Conservation (phyloP, 371 early-diverging fungal species). For the Rhizomucor pusillus region DNA sequence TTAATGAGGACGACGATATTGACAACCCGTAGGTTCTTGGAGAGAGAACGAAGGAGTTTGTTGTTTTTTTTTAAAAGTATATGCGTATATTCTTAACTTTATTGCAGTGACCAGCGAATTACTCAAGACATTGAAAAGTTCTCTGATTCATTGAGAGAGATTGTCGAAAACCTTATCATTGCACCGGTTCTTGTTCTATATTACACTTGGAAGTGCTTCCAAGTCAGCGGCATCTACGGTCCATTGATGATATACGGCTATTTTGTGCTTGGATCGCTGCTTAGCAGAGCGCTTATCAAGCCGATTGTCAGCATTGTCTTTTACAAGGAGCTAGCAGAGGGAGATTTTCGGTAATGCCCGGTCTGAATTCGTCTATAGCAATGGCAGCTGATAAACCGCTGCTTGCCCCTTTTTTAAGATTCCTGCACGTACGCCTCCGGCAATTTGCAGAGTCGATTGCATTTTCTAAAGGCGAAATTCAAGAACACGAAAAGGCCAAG, state of each 20-base stretch:
- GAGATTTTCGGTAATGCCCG: slow-evolving; percentile 55
- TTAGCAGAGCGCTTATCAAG: slow-evolving; percentile 61
- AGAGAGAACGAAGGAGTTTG: no score
- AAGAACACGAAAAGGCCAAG: slow-evolving; percentile 58
- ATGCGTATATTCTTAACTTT: background rate
- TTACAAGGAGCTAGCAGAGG: background rate
- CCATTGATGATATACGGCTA: slow-evolving; percentile 69
- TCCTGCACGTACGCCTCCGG: slow-evolving; percentile 70
- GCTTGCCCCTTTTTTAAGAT: slow-evolving; percentile 39
- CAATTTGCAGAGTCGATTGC: slow-evolving; percentile 80
- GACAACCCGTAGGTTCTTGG: slow-evolving; percentile 67
- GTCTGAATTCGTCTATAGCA: background rate
- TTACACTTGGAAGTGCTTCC: slow-evolving; percentile 75
- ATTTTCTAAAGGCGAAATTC: slow-evolving; percentile 70
- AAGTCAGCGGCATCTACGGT: slow-evolving; percentile 67
- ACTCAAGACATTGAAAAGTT: slow-evolving; percentile 88
- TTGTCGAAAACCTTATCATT: slow-evolving; percentile 69
- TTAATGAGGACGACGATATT: slow-evolving; percentile 46
- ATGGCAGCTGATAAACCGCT: background rate
- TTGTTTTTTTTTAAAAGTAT: no score
- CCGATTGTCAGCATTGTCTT: slow-evolving; percentile 59
- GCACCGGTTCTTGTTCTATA: slow-evolving; percentile 74
- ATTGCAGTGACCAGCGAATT: slow-evolving; percentile 80
- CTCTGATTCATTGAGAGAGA: slow-evolving; percentile 53
- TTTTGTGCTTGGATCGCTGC: slow-evolving; percentile 66